Conservation (phyloP, 768 basidiomycete genomes). For the Boletus sp. region DNA sequence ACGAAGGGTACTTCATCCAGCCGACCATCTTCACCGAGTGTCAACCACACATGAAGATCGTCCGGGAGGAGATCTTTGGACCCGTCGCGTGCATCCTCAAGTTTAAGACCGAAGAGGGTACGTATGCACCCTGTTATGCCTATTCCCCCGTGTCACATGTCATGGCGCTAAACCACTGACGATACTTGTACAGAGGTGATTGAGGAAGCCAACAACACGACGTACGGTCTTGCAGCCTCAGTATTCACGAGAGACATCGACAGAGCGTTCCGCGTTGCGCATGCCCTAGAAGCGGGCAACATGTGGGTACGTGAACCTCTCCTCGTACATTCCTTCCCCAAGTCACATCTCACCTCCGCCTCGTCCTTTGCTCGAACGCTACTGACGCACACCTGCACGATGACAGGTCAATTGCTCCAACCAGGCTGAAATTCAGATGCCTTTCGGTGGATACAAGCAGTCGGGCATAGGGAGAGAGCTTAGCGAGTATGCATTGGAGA, state of each 20-base stretch:
- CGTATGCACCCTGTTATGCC: background rate
- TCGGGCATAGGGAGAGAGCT: slow-evolving; percentile 9
- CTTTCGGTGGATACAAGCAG: slow-evolving; percentile 12
- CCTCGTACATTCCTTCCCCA: background rate
- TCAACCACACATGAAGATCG: slow-evolving; percentile 11
- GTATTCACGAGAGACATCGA: slow-evolving; percentile 26
- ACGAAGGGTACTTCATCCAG: slow-evolving; percentile 10
- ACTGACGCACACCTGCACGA: too few relatives aligned
- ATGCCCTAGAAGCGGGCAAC: slow-evolving; percentile 48
- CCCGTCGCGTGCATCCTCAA: slow-evolving; percentile 10
- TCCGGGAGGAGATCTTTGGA: slow-evolving; percentile 11
- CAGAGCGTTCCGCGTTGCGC: slow-evolving; percentile 41
- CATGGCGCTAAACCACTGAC: background rate
- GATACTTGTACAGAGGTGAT: slow-evolving; percentile 1
- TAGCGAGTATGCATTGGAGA: slow-evolving; percentile 12
- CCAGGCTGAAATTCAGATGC: slow-evolving; percentile 7
- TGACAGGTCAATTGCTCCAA: slow-evolving; percentile 5
- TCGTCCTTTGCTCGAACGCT: background rate
- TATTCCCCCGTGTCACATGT: background rate
- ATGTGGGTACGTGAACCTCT: slow-evolving; percentile 48
- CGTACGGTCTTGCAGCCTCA: slow-evolving; percentile 9
- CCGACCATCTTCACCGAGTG: slow-evolving; percentile 11
- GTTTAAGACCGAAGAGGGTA: slow-evolving; percentile 7
- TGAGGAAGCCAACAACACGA: slow-evolving; percentile 10
- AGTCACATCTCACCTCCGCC: background rate